Evolutionary conservation across 768 basidiomycete genomes (phyloP).

Genomic region (Lyophyllum semitale): DNA sequence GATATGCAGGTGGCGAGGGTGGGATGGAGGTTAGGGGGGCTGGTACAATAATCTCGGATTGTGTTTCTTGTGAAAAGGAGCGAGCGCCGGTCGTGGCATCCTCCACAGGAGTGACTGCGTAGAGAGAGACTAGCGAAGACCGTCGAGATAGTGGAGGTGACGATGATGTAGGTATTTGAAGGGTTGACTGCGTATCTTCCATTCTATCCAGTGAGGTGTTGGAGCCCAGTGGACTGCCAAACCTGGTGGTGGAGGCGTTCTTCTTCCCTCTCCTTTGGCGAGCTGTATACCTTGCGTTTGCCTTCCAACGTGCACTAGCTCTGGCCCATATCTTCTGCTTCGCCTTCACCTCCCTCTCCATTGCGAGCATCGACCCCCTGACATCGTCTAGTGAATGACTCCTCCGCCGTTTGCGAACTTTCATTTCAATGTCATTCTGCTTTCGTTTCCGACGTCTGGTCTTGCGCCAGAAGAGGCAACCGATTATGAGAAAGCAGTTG

Average conservation of each 20-base stretch:
- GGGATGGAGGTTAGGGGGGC: constrained; percentile 13
- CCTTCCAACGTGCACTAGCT: constrained; percentile 71
- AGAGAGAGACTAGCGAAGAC: constrained; percentile 29
- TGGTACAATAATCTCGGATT: constrained; percentile 5
- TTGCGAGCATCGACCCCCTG: constrained; percentile 24
- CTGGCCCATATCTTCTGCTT: constrained; percentile 65
- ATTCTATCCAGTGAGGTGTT: constrained; percentile 17
- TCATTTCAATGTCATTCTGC: constrained; percentile 56
- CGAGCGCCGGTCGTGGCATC: background rate
- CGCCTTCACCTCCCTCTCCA: constrained; percentile 46
- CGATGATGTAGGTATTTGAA: constrained; percentile 12
- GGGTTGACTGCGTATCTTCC: constrained; percentile 6
- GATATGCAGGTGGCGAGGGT: constrained; percentile 45
- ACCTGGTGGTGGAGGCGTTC: constrained; percentile 18
- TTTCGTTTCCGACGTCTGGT: constrained; percentile 32
- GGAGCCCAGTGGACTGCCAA: constrained; percentile 29
- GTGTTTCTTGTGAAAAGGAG: constrained; percentile 17
- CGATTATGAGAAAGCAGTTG: constrained; percentile 63
- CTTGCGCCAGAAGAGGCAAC: constrained; percentile 63
- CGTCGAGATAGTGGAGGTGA: constrained; percentile 28
- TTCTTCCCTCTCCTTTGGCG: constrained; percentile 57
- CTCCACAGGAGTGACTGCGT: constrained; percentile 1
- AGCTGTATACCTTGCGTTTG: constrained; percentile 59
- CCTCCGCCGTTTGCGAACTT: constrained; percentile 29
- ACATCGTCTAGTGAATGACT: constrained; percentile 22